Evolutionary conservation across 345 rosid genomes (phyloP), one percentile per base, ranked within the genome.

Genomic region (Lenwebbia sp.): DNA sequence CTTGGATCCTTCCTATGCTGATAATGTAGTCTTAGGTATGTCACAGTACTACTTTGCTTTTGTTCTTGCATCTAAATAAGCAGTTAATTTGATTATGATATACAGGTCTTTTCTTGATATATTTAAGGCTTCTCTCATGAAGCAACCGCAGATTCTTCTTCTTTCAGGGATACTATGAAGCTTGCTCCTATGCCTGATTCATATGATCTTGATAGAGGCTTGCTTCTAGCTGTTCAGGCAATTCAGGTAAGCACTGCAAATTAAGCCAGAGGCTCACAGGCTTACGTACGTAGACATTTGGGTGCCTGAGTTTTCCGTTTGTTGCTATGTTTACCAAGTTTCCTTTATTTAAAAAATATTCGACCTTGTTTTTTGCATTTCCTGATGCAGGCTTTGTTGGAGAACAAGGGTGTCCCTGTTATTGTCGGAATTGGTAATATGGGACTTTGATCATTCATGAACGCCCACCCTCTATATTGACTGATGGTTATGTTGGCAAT

Each of bases 171-270:
- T 88, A 89, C 90, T 28, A 82, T 96, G 90, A 94, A 93, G 91
- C 98, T 98, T 89, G 96, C 93, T 86, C 98, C 99, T 75, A 92
- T 96, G 98, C 98, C 96, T 87, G 99, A 95, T 91, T 98, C 99
- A 88, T 95, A 94, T 90, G 99, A 98, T 89, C 88, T 98, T 87
- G 99, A 98, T 86, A 92, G 99, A 89, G 99, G 99, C 85, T 90
- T 96, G 90, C 99, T 98, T 88, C 99, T 98, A 90, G 95, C 99
- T 86, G 98, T 98, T 91, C 99, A 98, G 89, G 99, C 96, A 86
- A 96, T 98, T 90, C 99, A 98, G 96, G 99, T 98, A 87, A 89
- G 85, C 58, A 87, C 65, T 83, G 47, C 62, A 51, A 88, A 30
- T 84, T 85, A 51, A 65, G 82, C 74, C 82, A 19, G 84, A 86